Percentiles rank a stretch among this genome's conserved stretches.
Evolutionary conservation across 2,329 filamentous ascomycete genomes (phyloP).

Genomic region (Colletotrichum costaricense): DNA sequence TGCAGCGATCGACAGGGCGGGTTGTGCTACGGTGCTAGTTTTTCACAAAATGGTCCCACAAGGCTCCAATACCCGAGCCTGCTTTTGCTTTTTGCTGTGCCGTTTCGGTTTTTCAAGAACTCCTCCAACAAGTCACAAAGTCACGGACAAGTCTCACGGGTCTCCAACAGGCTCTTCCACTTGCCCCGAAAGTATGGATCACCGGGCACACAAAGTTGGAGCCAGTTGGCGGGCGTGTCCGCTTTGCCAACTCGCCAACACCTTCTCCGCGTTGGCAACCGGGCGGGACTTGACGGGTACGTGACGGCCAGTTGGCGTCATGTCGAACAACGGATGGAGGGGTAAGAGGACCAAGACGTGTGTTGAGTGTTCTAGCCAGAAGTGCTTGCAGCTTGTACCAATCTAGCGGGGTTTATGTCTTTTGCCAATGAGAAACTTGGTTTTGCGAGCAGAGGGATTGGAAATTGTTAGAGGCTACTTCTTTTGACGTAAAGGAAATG

Average conservation of each 20-base stretch:
- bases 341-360: neutral
- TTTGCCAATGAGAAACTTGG: constrained; percentile 7
- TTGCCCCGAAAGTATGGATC: neutral
- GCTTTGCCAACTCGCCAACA: constrained; percentile 12
- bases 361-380: constrained; percentile 16
- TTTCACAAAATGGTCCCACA: constrained; percentile 28
- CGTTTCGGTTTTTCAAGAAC: no score
- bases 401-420: neutral
- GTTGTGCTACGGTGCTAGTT: constrained; percentile 4
- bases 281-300: constrained; percentile 13
- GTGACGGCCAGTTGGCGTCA: constrained; percentile 31
- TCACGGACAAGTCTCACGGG: neutral
- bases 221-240: neutral
- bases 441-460: neutral
- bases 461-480: constrained; percentile 25
- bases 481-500: neutral
- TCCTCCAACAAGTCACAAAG: constrained; percentile 1
- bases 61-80: constrained; percentile 8
- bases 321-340: constrained; percentile 18
- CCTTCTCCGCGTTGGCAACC: neutral
- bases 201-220: neutral
- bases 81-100: neutral
- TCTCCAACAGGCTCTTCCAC: neutral
- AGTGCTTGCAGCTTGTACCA: constrained; percentile 25
- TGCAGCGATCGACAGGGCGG: constrained; percentile 33